These are phyloP conservation scores for Sarocladiaceae sp. DNA, from an alignment of 2,329 filamentous ascomycete genomes.

Conservation along the genomic window DNA sequence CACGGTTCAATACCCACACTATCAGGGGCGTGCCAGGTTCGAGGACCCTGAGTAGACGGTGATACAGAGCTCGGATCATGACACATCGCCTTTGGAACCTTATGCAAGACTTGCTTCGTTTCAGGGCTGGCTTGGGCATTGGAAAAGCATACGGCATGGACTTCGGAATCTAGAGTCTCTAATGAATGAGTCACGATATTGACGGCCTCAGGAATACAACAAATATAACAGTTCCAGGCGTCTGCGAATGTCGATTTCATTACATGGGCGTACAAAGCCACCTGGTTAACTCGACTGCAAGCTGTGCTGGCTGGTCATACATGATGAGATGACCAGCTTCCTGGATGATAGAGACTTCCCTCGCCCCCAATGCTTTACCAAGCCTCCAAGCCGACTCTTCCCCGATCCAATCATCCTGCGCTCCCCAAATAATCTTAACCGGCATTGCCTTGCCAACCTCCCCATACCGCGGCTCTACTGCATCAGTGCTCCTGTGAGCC, in stretches of 20 bases:
- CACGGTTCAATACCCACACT: slow-evolving; percentile 30
- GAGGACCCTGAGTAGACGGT: slow-evolving; percentile 28
- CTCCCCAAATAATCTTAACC: slow-evolving; percentile 37
- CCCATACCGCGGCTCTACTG: slow-evolving; percentile 30
- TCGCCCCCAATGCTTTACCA: slow-evolving; percentile 21
- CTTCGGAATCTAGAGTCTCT: too few species aligned
- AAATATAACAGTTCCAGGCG: background rate
- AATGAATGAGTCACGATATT: too few species aligned
- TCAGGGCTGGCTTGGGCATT: too few species aligned
- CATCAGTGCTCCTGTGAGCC: slow-evolving; percentile 18
- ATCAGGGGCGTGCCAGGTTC: slow-evolving; percentile 31
- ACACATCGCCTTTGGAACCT: too few species aligned
- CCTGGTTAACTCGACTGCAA: slow-evolving; percentile 29
- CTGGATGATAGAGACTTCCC: slow-evolving; percentile 26
- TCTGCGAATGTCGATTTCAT: too few species aligned
- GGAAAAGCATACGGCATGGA: too few species aligned
- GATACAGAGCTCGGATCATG: background rate
- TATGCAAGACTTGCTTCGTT: too few species aligned
- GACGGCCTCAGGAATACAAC: background rate
- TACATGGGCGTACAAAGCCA: slow-evolving; percentile 23
- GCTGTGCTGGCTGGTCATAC: slow-evolving; percentile 32
- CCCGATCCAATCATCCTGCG: slow-evolving; percentile 36
- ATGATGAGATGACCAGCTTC: slow-evolving; percentile 37
- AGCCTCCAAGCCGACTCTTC: slow-evolving; percentile 25
- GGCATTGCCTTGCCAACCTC: slow-evolving; percentile 28